phyloP scores from a whole-genome alignment of 1,284 basidiomycete genomes.

The Melampsora larici-populina region DNA sequence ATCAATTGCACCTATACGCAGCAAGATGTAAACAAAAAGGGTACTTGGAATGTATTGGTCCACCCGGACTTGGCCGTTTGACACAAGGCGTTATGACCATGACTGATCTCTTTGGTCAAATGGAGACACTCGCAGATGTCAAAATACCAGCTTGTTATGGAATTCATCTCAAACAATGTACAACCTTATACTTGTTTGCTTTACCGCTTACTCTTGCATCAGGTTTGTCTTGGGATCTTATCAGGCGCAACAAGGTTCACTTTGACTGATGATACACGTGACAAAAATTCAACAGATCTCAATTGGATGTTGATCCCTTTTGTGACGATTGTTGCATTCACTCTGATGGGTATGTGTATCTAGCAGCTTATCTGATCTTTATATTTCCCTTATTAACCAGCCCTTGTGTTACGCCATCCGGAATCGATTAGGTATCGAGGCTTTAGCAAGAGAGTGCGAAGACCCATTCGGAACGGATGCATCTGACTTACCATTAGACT shows the following conservation, averaged over 20 bases:
- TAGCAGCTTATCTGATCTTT: neutral
- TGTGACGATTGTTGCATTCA: slow-evolving; percentile 48
- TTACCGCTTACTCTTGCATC: slow-evolving; percentile 47
- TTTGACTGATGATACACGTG: neutral
- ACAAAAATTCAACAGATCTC: slow-evolving; percentile 35
- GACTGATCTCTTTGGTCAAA: slow-evolving; percentile 46
- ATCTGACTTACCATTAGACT: slow-evolving; percentile 49
- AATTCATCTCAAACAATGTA: slow-evolving; percentile 47
- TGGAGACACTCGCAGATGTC: slow-evolving; percentile 35
- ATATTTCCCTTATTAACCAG: neutral
- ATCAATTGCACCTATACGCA: slow-evolving; percentile 50
- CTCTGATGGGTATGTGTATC: slow-evolving; percentile 46
- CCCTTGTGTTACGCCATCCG: neutral
- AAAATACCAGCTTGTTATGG: slow-evolving; percentile 48
- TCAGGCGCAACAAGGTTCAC: neutral
- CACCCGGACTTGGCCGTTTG: slow-evolving; percentile 49
- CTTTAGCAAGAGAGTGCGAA: slow-evolving; percentile 75
- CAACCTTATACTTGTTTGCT: slow-evolving; percentile 47
- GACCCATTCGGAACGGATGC: slow-evolving; percentile 49
- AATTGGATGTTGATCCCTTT: slow-evolving; percentile 47
- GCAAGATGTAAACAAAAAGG: slow-evolving; percentile 46
- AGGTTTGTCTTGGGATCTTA: neutral
- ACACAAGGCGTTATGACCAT: slow-evolving; percentile 39
- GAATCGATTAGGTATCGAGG: slow-evolving; percentile 68
- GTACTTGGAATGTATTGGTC: slow-evolving; percentile 49